phyloP scores from a whole-genome alignment of 495 filamentous ascomycete species.

The Neurospora intermedia region DNA sequence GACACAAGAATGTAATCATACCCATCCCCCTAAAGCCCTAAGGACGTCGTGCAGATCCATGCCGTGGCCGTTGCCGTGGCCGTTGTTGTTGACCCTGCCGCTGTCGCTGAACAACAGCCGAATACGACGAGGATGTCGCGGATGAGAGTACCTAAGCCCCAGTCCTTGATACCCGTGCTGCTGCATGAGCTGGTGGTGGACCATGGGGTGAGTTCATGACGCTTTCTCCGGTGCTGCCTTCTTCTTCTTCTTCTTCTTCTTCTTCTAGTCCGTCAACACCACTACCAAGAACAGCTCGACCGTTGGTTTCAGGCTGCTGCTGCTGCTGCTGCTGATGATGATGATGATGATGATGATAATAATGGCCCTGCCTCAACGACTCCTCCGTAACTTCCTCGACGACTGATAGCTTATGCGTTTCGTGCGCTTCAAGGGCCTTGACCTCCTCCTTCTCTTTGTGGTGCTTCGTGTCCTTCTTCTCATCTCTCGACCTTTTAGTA shows the following conservation, averaged over 20 bases:
- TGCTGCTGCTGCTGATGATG: not conserved
- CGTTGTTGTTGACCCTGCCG: not conserved
- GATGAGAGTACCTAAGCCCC: not conserved
- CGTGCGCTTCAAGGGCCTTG: not conserved
- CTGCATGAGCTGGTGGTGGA: not conserved
- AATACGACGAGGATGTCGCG: not conserved
- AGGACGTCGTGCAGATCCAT: not conserved
- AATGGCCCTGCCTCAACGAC: not conserved
- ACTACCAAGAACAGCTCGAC: not conserved
- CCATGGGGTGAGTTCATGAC: no score
- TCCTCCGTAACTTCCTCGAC: not conserved
- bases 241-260: no score
- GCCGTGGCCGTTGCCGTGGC: not conserved
- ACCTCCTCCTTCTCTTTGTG: not conserved
- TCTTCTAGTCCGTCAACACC: not conserved
- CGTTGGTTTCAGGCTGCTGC: not conserved
- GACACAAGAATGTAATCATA: not conserved
- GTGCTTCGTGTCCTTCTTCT: not conserved
- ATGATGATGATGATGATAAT: no score
- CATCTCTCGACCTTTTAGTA: not conserved
- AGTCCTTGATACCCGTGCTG: not conserved
- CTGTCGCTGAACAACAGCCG: not conserved
- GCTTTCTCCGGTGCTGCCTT: no score
- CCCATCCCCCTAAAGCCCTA: not conserved
- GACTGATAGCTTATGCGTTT: not conserved